Percentiles rank a stretch among this genome's conserved stretches.
Conservation (phyloP, 73 alveolate species). For the Paramecium pentaurelia region DNA sequence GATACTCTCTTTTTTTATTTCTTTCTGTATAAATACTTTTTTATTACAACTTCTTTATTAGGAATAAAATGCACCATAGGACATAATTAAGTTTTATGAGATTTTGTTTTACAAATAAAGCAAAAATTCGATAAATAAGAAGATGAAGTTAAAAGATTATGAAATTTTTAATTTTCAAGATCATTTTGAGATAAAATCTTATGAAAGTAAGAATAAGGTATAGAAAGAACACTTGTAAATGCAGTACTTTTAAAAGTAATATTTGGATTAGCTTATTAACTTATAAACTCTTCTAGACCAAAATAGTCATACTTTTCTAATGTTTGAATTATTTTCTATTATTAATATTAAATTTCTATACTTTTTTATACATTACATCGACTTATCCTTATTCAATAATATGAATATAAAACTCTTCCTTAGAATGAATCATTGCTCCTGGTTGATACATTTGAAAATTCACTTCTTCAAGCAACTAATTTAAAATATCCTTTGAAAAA, state of each 20-base stretch:
- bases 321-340: not conserved
- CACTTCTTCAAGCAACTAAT: not conserved
- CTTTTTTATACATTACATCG: not conserved
- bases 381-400: conserved; percentile 5
- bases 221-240: not conserved
- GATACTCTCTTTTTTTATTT: not conserved
- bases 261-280: not conserved
- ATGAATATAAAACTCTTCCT: not conserved
- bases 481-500: not conserved
- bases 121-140: not conserved
- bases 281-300: not conserved
- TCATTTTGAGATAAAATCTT: not conserved
- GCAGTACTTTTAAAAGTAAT: not conserved
- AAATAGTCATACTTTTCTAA: not conserved
- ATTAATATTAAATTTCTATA: not conserved
- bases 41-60: not conserved
- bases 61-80: not conserved
- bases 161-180: not conserved
- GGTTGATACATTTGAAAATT: not conserved
- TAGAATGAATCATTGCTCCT: not conserved
- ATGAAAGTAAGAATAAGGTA: not conserved
- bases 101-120: not conserved
- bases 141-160: not conserved
- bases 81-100: not conserved
- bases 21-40: not conserved